A percentile compares a stretch with the other conserved stretches of the same genome.
Evolutionary conservation across 805 yeast genomes (phyloP).

Genomic region (Lachancea lanzarotensis): DNA sequence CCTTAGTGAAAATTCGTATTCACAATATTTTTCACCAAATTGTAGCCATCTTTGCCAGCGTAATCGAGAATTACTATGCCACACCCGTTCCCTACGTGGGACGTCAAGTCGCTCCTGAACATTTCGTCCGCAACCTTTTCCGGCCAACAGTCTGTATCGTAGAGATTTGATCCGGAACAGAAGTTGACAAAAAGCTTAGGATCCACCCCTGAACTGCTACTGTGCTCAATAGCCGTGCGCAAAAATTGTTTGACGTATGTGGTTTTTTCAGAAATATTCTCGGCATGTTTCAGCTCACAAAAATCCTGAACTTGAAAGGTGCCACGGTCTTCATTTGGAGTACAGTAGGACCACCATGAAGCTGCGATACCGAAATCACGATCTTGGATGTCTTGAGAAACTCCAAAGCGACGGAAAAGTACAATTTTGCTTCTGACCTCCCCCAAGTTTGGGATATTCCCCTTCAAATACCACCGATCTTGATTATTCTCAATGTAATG

Average conservation of each 20-base stretch:
- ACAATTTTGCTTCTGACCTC: conserved; percentile 62
- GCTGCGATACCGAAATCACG: conserved; percentile 57
- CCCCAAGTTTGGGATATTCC: conserved; percentile 50
- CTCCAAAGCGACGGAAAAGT: conserved; percentile 66
- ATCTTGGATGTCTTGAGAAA: conserved; percentile 18
- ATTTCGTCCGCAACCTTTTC: conserved; percentile 52
- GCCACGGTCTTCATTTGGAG: conserved; percentile 60
- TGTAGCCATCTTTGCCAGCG: conserved; percentile 58
- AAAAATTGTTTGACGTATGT: conserved; percentile 51
- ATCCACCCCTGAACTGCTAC: conserved; percentile 37
- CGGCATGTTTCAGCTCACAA: conserved; percentile 51
- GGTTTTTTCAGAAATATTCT: conserved; percentile 52
- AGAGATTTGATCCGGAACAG: conserved; percentile 67
- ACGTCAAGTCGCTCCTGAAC: conserved; percentile 37
- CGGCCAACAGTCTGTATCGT: conserved; percentile 72
- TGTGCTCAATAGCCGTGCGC: conserved; percentile 45
- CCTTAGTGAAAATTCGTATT: conserved; percentile 38
- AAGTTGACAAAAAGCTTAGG: conserved; percentile 63
- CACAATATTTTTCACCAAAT: conserved; percentile 43
- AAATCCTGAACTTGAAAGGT: conserved; percentile 62
- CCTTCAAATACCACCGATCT: conserved; percentile 54
- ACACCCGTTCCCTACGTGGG: conserved; percentile 46
- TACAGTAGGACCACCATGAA: conserved; percentile 57
- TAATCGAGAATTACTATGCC: conserved; percentile 68
- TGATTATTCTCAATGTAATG: conserved; percentile 41